A percentile compares a stretch with the other conserved stretches of the same genome.
phyloP scores from a whole-genome alignment of 805 yeast genomes.

The Isabelozyma gotoi region DNA sequence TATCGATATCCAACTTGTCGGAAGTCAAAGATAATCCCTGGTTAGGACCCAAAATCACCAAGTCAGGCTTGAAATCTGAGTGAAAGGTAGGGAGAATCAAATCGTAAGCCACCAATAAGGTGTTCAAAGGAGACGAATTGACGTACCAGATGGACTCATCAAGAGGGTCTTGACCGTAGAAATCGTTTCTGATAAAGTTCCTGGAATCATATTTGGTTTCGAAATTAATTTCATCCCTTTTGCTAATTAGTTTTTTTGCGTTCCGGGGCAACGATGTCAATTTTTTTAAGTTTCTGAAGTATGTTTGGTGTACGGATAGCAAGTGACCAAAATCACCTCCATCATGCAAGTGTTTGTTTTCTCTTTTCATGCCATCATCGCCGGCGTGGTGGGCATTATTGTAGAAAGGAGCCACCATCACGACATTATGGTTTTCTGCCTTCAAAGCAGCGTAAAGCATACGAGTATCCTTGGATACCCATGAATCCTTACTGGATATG shows the following conservation, averaged over 20 bases:
- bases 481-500: conserved; percentile 32
- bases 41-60: conserved; percentile 35
- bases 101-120: conserved; percentile 24
- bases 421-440: conserved; percentile 30
- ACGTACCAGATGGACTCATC: conserved; percentile 33
- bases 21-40: conserved; percentile 17
- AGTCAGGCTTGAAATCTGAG: conserved; percentile 26
- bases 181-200: conserved; percentile 4
- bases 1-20: not conserved
- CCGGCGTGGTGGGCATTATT: conserved; percentile 5
- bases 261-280: conserved; percentile 11
- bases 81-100: conserved; percentile 23
- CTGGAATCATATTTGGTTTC: not conserved
- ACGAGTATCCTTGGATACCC: conserved; percentile 37
- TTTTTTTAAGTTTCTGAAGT: conserved; percentile 17
- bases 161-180: conserved; percentile 36
- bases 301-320: conserved; percentile 28
- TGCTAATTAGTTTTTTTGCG: conserved; percentile 17
- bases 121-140: conserved; percentile 23
- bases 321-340: conserved; percentile 39
- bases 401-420: conserved; percentile 31
- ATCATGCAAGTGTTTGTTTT: conserved; percentile 7
- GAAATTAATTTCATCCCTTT: conserved; percentile 2
- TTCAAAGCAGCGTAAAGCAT: conserved; percentile 25
- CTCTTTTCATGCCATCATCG: conserved; percentile 1